Evolutionary conservation across 2,329 filamentous ascomycete species (phyloP).

Genomic region (Penicillium psychrosexuale): DNA sequence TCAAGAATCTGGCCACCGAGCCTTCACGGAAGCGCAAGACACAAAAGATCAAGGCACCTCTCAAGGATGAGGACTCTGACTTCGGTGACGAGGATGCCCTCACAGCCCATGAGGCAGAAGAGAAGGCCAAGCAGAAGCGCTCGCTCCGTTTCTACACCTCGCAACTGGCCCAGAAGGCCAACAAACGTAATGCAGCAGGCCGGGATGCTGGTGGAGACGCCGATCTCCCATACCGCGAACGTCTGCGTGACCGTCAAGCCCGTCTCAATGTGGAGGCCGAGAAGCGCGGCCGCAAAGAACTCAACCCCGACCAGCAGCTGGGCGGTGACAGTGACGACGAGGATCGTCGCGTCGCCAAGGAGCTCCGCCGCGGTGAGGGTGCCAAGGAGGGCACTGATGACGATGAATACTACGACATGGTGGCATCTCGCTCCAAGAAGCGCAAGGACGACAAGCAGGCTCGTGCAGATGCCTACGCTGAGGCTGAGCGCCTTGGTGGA

Average conservation of each 20-base stretch:
- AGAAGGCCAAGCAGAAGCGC: slow-evolving; percentile 88
- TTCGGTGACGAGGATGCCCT: slow-evolving; percentile 86
- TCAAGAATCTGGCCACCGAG: slow-evolving; percentile 60
- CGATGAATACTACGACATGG: slow-evolving; percentile 78
- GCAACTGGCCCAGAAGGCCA: slow-evolving; percentile 91
- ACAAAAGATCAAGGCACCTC: slow-evolving; percentile 31
- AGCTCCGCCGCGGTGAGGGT: slow-evolving; percentile 41
- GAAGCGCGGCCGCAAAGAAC: slow-evolving; percentile 67
- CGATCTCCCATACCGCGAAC: slow-evolving; percentile 77
- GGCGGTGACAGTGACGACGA: slow-evolving; percentile 69
- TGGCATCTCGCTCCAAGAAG: slow-evolving; percentile 58
- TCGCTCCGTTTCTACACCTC: slow-evolving; percentile 96
- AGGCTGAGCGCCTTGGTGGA: slow-evolving; percentile 55
- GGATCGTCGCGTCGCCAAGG: slow-evolving; percentile 54
- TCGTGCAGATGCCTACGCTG: slow-evolving; percentile 54
- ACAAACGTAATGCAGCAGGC: slow-evolving; percentile 66
- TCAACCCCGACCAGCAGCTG: slow-evolving; percentile 63
- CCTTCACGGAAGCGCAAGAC: slow-evolving; percentile 46
- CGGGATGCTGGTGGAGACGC: slow-evolving; percentile 59
- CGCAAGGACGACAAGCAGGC: slow-evolving; percentile 74
- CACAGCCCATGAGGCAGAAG: slow-evolving; percentile 72
- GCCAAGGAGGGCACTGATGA: slow-evolving; percentile 41
- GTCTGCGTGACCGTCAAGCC: slow-evolving; percentile 78
- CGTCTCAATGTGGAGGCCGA: slow-evolving; percentile 87
- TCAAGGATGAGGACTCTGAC: slow-evolving; percentile 64